Conservation (phyloP, 306 rosid species). For the Inga oerstediana region DNA sequence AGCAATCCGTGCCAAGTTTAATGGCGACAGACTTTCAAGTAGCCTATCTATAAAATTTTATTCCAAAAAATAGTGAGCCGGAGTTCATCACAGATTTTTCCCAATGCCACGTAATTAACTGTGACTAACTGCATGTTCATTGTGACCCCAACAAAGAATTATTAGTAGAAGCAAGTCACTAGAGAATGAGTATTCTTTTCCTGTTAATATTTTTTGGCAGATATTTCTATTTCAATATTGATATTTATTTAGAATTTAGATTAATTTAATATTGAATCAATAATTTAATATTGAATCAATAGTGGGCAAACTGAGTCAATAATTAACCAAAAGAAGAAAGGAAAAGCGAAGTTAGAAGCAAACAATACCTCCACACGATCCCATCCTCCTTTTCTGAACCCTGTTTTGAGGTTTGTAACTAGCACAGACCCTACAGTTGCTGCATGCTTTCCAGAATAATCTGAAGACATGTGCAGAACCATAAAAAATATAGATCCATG, state of each 20-base stretch:
- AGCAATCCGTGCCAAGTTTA: not conserved
- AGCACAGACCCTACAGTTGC: slow-evolving; percentile 90
- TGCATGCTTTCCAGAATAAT: slow-evolving; percentile 83
- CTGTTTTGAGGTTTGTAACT: slow-evolving; percentile 88
- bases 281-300: too few species aligned
- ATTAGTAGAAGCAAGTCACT: slow-evolving; percentile 1
- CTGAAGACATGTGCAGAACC: slow-evolving; percentile 42
- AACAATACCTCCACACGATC: slow-evolving; percentile 81
- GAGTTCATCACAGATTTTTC: slow-evolving; percentile 11
- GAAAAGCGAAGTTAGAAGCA: not conserved
- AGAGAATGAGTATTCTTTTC: slow-evolving; percentile 11
- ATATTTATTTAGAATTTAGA: too few species aligned
- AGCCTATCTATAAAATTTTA: slow-evolving; percentile 6
- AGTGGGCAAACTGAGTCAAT: slow-evolving; percentile 2
- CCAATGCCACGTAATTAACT: not conserved
- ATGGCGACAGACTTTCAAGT: not conserved
- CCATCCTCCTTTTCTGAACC: slow-evolving; percentile 85
- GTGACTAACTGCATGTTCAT: not conserved
- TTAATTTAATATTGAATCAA: too few species aligned
- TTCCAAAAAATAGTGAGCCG: not conserved
- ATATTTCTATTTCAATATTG: too few species aligned
- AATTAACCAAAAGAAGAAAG: not conserved
- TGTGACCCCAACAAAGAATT: slow-evolving; percentile 12
- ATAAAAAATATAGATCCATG: slow-evolving; percentile 1
- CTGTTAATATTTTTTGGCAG: slow-evolving; percentile 9